Base-by-base conservation (phyloP, 352 stramenopile genomes). In the Pythium chondricola region DNA sequence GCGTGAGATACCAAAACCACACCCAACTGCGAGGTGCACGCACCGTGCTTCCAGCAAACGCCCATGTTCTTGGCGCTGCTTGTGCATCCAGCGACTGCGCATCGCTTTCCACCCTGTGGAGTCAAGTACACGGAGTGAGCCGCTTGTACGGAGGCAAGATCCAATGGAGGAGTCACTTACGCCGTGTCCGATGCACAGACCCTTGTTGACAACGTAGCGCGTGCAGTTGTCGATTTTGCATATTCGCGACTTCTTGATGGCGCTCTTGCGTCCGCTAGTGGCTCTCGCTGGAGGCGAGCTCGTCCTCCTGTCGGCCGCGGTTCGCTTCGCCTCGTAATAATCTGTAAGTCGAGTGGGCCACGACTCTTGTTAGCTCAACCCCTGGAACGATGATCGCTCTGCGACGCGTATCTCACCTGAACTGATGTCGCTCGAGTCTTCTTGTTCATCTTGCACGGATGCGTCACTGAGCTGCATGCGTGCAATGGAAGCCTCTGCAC, bases 181-280 rank as follows among this genome's bases (percentile, higher is more conserved):
- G 24, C 80, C 80, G 53, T 91, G 80, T 40, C 73, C 72, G 48
- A 86, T 85, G 46, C 77, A 91, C 13, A 86, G 65, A 13, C 81
- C 78, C 37, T 77, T 76, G 57, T 86, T 85, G 22, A 88, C 72
- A 31, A 86, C 73, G 50, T 87, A 88, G 30, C 72, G 71, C 18
- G 72, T 86, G 59, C 80, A 91, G 49, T 71, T 71, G 8, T 88
- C 69, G 42, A 84, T 69, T 52, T 85, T 85, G 64, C 80, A 91
- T 30, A 85, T 83, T 22, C 79, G 72, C 48, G 77, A 86, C 31
- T 81, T 84, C 49, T 57, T 86, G 22, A 57, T 42, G 32, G 36
- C 40, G 36, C 43, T 32, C 38, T 59, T 59, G 36, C 52, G 52
- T 2, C 37, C 37, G 33, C 27, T 40, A 33, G 39, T 42, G 10